These are phyloP conservation scores for Zalaria sp. DNA, from an alignment of 2,329 filamentous ascomycete genomes.

Conservation along the genomic window DNA sequence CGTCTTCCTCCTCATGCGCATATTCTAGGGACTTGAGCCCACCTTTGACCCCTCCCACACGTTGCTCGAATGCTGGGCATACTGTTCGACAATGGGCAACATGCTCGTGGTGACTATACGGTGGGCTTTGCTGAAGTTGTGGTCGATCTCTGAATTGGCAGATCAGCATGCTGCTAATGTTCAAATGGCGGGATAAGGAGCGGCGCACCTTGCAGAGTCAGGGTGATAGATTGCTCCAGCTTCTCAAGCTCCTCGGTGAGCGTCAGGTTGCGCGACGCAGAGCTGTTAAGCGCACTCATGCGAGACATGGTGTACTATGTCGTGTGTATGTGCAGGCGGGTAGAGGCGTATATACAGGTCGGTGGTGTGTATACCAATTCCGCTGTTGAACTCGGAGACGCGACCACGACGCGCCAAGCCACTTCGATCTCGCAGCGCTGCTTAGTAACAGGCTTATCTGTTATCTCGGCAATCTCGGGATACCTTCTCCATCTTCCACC, in stretches of 20 bases:
- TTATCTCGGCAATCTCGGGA: slow-evolving; percentile 1
- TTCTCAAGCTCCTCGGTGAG: slow-evolving; percentile 92
- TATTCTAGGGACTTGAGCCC: slow-evolving; percentile 2
- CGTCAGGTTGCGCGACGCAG: slow-evolving; percentile 47
- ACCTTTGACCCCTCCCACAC: slow-evolving; percentile 98
- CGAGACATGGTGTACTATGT: slow-evolving; percentile 32
- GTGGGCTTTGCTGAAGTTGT: slow-evolving; percentile 94
- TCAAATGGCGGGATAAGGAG: neutral
- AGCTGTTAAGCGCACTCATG: slow-evolving; percentile 18
- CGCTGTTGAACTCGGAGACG: no score
- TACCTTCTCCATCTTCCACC: neutral
- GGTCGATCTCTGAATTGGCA: slow-evolving; percentile 66
- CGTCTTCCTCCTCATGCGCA: neutral
- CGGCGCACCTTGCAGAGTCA: slow-evolving; percentile 70
- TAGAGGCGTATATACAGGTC: no score
- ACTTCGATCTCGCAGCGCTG: no score
- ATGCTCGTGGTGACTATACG: slow-evolving; percentile 92
- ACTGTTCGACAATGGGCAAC: slow-evolving; percentile 84
- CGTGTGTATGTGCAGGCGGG: no score
- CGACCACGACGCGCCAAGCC: no score
- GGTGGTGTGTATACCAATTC: no score
- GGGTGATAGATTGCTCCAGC: slow-evolving; percentile 89
- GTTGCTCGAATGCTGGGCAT: slow-evolving; percentile 80
- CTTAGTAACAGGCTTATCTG: neutral
- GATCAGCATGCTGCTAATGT: neutral